Conservation (phyloP, 306 rosid genomes). For the Macrotyloma uniflorum region DNA sequence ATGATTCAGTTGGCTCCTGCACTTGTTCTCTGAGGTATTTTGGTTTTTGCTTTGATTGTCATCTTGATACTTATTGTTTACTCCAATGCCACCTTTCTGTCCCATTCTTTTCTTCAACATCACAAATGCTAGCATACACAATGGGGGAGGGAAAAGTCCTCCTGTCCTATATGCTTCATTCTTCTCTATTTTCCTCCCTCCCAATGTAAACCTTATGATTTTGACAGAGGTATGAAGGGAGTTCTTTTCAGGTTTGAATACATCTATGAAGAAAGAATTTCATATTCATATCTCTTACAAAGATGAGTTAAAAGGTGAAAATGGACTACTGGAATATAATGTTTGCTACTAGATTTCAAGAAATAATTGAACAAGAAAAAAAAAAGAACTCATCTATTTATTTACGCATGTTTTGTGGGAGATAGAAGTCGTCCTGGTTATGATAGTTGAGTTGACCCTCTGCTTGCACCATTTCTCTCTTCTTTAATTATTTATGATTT, state of each 20-base stretch:
- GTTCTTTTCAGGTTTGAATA: not conserved
- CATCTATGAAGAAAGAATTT: not conserved
- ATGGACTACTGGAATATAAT: not conserved
- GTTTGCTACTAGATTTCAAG: not conserved
- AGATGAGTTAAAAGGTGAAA: not conserved
- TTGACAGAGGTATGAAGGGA: not conserved
- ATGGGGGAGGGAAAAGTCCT: not conserved
- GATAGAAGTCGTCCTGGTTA: slow-evolving; percentile 8
- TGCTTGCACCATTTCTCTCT: not conserved
- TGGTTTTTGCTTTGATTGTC: not conserved
- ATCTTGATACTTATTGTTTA: not conserved
- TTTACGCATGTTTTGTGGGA: not conserved
- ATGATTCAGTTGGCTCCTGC: slow-evolving; percentile 14
- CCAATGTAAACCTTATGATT: not conserved
- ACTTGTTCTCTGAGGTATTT: not conserved
- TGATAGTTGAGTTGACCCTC: slow-evolving; percentile 15
- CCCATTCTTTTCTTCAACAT: not conserved
- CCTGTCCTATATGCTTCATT: not conserved
- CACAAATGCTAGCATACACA: not conserved
- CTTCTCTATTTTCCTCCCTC: not conserved
- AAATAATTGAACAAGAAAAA: not conserved
- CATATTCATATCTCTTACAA: not conserved
- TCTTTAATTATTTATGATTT: not conserved
- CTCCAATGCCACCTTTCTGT: not conserved
- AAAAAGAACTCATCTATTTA: not conserved